Evolutionary conservation across 2,329 filamentous ascomycete species (phyloP).

Genomic region (Fusarium subtropicale): DNA sequence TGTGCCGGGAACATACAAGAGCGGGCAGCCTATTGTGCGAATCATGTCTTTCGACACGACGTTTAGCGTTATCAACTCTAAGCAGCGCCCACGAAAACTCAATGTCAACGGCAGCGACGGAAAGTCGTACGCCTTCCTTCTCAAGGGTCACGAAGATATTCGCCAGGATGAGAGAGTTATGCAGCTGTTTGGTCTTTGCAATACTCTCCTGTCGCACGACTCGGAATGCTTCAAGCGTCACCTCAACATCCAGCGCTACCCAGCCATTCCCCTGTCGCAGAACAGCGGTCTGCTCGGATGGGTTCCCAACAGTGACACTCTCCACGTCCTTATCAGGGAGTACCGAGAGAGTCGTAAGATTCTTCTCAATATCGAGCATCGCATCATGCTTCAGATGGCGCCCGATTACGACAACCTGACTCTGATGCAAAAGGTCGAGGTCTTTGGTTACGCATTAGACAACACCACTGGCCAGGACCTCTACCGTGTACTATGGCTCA

Average conservation of each 20-base stretch:
- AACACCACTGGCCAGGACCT: slow-evolving; percentile 99
- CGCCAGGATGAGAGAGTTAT: slow-evolving; percentile 99
- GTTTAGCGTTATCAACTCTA: slow-evolving; percentile 93
- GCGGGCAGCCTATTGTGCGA: slow-evolving; percentile 78
- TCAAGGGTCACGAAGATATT: slow-evolving; percentile 99
- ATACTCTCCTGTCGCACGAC: slow-evolving; percentile 92
- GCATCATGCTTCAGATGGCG: slow-evolving; percentile 99
- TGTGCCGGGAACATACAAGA: slow-evolving; percentile 94
- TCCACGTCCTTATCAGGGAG: slow-evolving; percentile 96
- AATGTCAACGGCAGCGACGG: slow-evolving; percentile 91
- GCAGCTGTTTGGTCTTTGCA: slow-evolving; percentile 98
- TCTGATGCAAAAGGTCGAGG: slow-evolving; percentile 99
- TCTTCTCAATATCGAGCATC: slow-evolving; percentile 97
- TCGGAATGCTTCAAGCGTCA: slow-evolving; percentile 97
- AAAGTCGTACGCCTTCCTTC: slow-evolving; percentile 83
- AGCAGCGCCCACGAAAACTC: slow-evolving; percentile 93
- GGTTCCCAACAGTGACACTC: slow-evolving; percentile 96
- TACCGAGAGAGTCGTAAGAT: slow-evolving; percentile 98
- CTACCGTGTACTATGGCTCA: slow-evolving; percentile 97
- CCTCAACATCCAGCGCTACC: slow-evolving; percentile 94
- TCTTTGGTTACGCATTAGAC: slow-evolving; percentile 98
- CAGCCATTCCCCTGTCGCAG: slow-evolving; percentile 96
- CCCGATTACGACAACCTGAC: slow-evolving; percentile 99
- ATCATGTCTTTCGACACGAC: slow-evolving; percentile 93
- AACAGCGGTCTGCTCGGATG: slow-evolving; percentile 95